Evolutionary conservation across 83 land plant species (phyloP).

Genomic region (Thuja plicata): DNA sequence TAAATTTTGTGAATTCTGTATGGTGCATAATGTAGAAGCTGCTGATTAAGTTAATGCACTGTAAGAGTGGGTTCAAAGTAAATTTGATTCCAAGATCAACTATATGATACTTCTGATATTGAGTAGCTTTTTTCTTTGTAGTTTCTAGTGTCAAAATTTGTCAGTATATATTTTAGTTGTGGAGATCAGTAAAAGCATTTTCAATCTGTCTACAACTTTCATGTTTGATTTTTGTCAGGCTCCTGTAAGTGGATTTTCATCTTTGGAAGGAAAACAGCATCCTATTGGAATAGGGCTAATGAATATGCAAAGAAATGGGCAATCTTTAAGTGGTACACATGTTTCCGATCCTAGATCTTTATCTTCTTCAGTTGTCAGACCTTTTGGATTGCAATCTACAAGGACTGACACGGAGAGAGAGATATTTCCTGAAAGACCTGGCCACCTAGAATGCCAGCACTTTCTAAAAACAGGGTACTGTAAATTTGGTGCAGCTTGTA

Average conservation of each 20-base stretch:
- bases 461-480: slow-evolving; percentile 78
- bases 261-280: neutral
- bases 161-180: neutral
- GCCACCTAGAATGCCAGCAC: slow-evolving; percentile 79
- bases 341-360: neutral
- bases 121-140: neutral
- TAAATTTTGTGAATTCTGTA: neutral
- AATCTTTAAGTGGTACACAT: neutral
- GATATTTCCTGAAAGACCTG: slow-evolving; percentile 73
- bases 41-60: neutral
- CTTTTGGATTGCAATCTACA: neutral
- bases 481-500: slow-evolving; percentile 62
- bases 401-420: neutral
- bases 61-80: neutral
- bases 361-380: neutral
- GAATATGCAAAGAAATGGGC: neutral
- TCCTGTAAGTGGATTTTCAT: neutral
- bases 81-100: neutral
- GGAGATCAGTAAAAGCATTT: neutral
- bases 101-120: neutral
- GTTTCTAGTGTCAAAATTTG: slow-evolving; percentile 3
- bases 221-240: neutral
- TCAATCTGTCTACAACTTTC: neutral
- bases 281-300: neutral
- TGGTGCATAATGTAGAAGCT: neutral